Conservation (phyloP, 306 rosid genomes). For the Lathyrus aphaca region DNA sequence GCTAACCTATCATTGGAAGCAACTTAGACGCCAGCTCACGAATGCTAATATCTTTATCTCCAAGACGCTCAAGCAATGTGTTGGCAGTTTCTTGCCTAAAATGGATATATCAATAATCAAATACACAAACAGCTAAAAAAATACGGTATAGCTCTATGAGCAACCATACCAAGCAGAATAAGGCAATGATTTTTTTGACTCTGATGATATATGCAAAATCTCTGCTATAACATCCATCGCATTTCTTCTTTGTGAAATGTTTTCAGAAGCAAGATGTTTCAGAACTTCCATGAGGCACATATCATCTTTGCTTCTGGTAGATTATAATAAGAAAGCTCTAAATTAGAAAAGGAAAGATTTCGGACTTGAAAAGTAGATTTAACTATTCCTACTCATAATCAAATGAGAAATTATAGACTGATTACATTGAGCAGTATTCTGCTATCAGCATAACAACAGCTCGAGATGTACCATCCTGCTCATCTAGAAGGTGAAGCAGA, state of each 20-base stretch:
- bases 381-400: background rate
- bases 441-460: constrained; percentile 85
- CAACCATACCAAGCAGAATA: constrained; percentile 61
- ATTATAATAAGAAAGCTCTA: constrained; percentile 42
- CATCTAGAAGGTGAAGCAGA: constrained; percentile 79
- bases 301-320: constrained; percentile 49
- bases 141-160: constrained; percentile 11
- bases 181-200: constrained; percentile 47
- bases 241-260: constrained; percentile 72
- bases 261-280: constrained; percentile 63
- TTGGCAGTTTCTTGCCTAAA: constrained; percentile 73
- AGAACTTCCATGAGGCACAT: constrained; percentile 72
- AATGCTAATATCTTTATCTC: constrained; percentile 71
- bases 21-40: constrained; percentile 66
- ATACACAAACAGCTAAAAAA: constrained; percentile 31
- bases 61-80: constrained; percentile 69
- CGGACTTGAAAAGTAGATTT: constrained; percentile 16
- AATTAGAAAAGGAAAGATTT: constrained; percentile 22
- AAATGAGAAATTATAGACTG: constrained; percentile 37
- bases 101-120: constrained; percentile 35
- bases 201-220: constrained; percentile 55
- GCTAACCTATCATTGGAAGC: constrained; percentile 74
- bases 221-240: constrained; percentile 82
- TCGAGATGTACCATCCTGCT: constrained; percentile 76
- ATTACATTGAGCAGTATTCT: constrained; percentile 80